Evolutionary conservation across 306 rosid genomes (phyloP).

Genomic region (Vicia villosa): DNA sequence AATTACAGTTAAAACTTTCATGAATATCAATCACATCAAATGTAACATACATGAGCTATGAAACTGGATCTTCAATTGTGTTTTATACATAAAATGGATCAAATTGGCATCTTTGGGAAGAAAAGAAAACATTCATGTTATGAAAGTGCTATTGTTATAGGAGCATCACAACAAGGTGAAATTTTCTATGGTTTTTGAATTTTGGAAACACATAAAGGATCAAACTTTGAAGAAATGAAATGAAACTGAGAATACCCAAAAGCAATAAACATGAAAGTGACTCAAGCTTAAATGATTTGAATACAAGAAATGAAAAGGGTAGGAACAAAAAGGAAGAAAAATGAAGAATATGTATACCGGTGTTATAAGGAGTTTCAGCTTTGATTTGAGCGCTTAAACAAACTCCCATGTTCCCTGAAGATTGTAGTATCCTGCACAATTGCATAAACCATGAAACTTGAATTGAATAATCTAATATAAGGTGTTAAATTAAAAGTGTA

Average conservation of each 20-base stretch:
- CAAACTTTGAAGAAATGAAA: constrained; percentile 5
- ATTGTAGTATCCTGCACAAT: constrained; percentile 19
- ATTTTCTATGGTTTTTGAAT: not conserved
- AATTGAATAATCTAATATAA: not conserved
- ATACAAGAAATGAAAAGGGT: not conserved
- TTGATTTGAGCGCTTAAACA: constrained; percentile 61
- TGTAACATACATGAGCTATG: constrained; percentile 34
- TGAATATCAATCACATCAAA: not conserved
- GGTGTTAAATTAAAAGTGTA: not conserved
- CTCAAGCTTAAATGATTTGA: constrained; percentile 11
- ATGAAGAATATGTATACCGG: constrained; percentile 46
- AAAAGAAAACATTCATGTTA: not conserved
- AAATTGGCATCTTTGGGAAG: not conserved
- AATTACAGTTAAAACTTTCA: constrained; percentile 1
- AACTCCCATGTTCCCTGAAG: constrained; percentile 57
- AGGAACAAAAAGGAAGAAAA: not conserved
- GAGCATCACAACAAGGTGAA: constrained; percentile 10
- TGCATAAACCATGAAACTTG: constrained; percentile 23
- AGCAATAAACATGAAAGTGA: constrained; percentile 4
- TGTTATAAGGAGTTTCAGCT: constrained; percentile 51
- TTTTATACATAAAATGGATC: constrained; percentile 7
- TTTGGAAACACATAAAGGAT: not conserved
- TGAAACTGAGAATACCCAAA: constrained; percentile 20
- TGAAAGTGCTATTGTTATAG: not conserved
- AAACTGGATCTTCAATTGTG: constrained; percentile 32